Percentiles rank a stretch among this genome's conserved stretches.
Evolutionary conservation across 176 grass and related monocot genomes (phyloP).

Genomic region (Panicum miliaceum): DNA sequence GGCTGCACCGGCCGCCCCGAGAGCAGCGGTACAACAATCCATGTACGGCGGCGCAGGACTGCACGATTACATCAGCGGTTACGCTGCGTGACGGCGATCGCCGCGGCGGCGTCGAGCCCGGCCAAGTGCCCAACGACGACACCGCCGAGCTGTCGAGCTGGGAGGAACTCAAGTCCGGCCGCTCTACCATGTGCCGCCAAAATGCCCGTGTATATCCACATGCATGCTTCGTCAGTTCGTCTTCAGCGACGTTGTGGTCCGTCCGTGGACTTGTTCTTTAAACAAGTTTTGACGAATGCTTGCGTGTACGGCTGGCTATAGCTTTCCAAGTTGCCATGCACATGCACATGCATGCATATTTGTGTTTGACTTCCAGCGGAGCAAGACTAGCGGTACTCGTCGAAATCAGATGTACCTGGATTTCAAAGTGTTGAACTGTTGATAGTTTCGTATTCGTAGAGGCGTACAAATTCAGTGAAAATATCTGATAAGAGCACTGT

Average conservation of each 20-base stretch:
- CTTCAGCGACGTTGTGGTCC: neutral
- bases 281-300: constrained; percentile 21
- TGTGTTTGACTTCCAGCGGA: constrained; percentile 4
- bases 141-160: neutral
- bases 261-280: constrained; percentile 25
- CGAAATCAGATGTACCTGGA: neutral
- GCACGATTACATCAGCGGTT: neutral
- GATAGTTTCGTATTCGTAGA: neutral
- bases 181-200: neutral
- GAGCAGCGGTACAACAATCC: neutral
- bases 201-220: constrained; percentile 15
- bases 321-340: neutral
- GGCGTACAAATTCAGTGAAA: neutral
- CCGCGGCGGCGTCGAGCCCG: neutral
- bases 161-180: neutral
- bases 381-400: neutral
- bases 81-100: constrained; percentile 10
- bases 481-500: constrained; percentile 13
- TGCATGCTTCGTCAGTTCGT: neutral
- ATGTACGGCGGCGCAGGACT: neutral
- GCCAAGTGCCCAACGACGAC: neutral
- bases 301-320: neutral
- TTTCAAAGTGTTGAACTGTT: constrained; percentile 12
- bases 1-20: neutral
- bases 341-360: neutral